These are phyloP conservation scores for Paramecium sonneborni DNA, from an alignment of 73 alveolate genomes.

Conservation along the genomic window DNA sequence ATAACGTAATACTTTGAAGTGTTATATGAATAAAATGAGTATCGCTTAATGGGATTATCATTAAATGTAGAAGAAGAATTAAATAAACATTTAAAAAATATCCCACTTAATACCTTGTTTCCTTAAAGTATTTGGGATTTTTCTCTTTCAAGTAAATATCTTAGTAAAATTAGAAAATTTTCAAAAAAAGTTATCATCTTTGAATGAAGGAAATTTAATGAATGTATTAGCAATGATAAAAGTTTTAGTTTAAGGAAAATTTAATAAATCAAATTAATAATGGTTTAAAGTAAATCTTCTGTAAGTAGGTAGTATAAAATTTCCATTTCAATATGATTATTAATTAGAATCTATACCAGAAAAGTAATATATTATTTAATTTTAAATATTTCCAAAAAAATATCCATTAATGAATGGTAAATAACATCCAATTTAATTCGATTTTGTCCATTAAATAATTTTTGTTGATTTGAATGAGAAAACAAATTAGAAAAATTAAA, in stretches of 20 bases:
- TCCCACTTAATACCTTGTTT: background rate
- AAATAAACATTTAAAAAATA: background rate
- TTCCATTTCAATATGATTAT: background rate
- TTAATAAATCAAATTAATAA: background rate
- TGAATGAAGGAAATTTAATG: background rate
- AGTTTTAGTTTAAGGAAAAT: background rate
- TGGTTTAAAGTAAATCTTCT: background rate
- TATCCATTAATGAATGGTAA: background rate
- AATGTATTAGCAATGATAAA: background rate
- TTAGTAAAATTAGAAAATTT: background rate
- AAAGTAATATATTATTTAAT: background rate
- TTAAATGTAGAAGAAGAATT: background rate
- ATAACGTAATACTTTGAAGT: background rate
- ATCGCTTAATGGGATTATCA: background rate
- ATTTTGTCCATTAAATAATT: background rate
- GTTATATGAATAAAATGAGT: background rate
- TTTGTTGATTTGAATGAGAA: background rate
- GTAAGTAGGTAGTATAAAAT: background rate
- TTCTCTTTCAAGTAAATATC: background rate
- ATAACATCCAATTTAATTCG: background rate
- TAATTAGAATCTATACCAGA: background rate
- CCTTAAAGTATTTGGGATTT: background rate
- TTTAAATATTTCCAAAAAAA: background rate
- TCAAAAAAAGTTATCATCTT: background rate
- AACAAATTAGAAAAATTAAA: background rate